A percentile compares a stretch with the other conserved stretches of the same genome.
These are phyloP conservation scores for Salix udensis DNA, from an alignment of 345 rosid species.

Conservation along the genomic window DNA sequence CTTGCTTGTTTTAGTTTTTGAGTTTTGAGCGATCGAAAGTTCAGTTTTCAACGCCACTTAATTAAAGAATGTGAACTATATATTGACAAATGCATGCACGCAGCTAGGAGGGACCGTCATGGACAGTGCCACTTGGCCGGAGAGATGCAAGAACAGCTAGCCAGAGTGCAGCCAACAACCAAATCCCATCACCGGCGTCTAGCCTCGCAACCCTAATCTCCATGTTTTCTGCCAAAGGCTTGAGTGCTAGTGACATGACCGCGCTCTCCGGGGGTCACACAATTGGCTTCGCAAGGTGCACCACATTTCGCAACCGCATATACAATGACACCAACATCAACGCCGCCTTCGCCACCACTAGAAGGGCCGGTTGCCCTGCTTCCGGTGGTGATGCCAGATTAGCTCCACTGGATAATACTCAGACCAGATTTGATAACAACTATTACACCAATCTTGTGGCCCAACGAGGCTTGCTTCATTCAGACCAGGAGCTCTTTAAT, in stretches of 20 bases:
- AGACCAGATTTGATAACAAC: constrained; percentile 26
- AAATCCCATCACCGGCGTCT: constrained; percentile 36
- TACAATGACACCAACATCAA: constrained; percentile 44
- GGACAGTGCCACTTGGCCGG: constrained; percentile 44
- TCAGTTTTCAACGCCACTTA: too few relatives aligned
- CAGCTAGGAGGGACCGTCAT: constrained; percentile 41
- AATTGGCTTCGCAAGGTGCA: constrained; percentile 5
- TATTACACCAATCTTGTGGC: constrained; percentile 30
- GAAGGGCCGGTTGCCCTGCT: constrained; percentile 27
- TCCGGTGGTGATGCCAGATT: constrained; percentile 32
- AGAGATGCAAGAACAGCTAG: constrained; percentile 50
- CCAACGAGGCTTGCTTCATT: constrained; percentile 42
- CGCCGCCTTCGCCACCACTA: constrained; percentile 20
- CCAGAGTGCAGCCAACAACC: constrained; percentile 36
- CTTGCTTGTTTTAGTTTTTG: too few relatives aligned
- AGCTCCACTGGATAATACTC: constrained; percentile 34
- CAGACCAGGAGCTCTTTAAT: constrained; percentile 44
- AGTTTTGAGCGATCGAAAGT: too few relatives aligned
- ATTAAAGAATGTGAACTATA: too few relatives aligned
- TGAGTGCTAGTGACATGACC: constrained; percentile 37
- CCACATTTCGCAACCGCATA: constrained; percentile 15
- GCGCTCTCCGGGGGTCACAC: constrained; percentile 30
- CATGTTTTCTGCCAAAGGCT: constrained; percentile 35
- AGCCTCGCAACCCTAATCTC: constrained; percentile 36
- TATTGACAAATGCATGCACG: neutral